Evolutionary conservation across 306 rosid species (phyloP).

Genomic region (Lagenaria siceraria): DNA sequence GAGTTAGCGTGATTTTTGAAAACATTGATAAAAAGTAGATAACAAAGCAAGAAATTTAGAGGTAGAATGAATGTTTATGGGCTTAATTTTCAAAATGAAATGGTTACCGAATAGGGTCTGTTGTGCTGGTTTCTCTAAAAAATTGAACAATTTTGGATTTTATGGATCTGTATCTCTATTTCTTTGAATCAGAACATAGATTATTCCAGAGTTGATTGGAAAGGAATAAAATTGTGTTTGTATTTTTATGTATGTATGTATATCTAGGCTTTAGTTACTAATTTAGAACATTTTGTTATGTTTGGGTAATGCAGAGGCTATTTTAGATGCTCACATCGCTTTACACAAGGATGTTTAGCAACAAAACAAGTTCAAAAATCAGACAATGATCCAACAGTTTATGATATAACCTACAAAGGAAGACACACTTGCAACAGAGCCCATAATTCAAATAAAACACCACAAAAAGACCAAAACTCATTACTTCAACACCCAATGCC

Average conservation of each 20-base stretch:
- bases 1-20: too few species aligned
- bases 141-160: background rate
- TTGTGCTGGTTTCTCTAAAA: too few species aligned
- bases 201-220: too few species aligned
- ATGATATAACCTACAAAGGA: constrained; percentile 44
- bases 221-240: too few species aligned
- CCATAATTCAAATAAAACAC: background rate
- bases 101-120: too few species aligned
- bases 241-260: too few species aligned
- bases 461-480: constrained; percentile 15
- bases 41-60: too few species aligned
- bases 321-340: constrained; percentile 65
- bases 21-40: too few species aligned
- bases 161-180: too few species aligned
- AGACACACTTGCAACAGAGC: constrained; percentile 43
- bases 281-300: background rate
- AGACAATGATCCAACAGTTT: constrained; percentile 36
- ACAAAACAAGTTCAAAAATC: constrained; percentile 78
- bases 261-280: background rate
- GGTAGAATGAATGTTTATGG: too few species aligned
- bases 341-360: constrained; percentile 60
- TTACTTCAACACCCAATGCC: constrained; percentile 1
- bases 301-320: constrained; percentile 46
- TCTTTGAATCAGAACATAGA: too few species aligned
- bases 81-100: too few species aligned